A percentile compares a stretch with the other conserved stretches of the same genome.
Conservation (phyloP, 805 yeast species). For the Candida odintsovae region DNA sequence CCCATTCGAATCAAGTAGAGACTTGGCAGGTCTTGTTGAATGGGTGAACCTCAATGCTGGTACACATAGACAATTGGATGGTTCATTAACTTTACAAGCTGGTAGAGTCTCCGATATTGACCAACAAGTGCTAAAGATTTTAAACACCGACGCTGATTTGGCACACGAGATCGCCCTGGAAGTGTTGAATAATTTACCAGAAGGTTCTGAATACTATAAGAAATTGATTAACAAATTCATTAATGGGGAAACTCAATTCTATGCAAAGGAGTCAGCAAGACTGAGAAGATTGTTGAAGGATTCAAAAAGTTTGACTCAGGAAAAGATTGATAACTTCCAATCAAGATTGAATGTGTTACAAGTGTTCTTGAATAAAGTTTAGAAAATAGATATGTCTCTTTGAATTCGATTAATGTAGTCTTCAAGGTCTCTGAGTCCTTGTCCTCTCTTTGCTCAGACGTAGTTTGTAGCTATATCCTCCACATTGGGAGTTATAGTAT, state of each 20-base stretch:
- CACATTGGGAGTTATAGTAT: no score
- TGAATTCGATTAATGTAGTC: no score
- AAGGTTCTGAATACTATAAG: constrained; percentile 39
- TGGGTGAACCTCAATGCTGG: constrained; percentile 42
- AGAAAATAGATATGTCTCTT: neutral
- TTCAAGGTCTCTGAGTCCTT: no score
- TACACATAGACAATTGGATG: constrained; percentile 31
- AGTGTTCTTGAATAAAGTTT: constrained; percentile 8
- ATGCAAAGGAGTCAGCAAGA: constrained; percentile 37
- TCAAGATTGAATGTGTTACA: constrained; percentile 45
- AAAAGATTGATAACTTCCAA: constrained; percentile 42
- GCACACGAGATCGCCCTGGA: constrained; percentile 26
- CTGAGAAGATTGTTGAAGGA: constrained; percentile 34
- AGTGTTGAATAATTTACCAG: constrained; percentile 22
- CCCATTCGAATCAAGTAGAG: constrained; percentile 33
- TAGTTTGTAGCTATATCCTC: no score
- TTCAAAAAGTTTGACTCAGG: constrained; percentile 29
- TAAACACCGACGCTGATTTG: constrained; percentile 19
- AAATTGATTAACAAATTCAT: constrained; percentile 40
- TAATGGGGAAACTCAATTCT: constrained; percentile 37
- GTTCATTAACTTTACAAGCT: constrained; percentile 28
- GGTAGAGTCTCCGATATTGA: constrained; percentile 17
- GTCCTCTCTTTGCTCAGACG: no score
- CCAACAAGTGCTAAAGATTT: constrained; percentile 21
- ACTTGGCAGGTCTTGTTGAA: constrained; percentile 43